Conservation (phyloP, 805 yeast genomes). For the Wickerhamiella domercqiae region DNA sequence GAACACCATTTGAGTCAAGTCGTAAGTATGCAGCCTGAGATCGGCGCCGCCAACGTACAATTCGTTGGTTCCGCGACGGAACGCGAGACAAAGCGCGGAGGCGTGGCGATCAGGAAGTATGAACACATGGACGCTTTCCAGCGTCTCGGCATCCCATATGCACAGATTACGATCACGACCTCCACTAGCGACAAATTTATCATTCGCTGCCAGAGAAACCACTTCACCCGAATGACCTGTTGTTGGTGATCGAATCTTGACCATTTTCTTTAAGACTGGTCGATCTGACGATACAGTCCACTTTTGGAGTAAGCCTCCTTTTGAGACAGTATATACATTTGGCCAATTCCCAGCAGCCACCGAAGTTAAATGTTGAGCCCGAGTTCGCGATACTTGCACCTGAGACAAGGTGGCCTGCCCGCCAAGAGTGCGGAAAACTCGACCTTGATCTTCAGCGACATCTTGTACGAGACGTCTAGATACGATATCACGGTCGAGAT, state of each 20-base stretch:
- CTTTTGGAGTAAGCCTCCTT: constrained; percentile 64
- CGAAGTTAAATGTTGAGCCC: constrained; percentile 18
- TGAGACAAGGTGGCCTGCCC: constrained; percentile 19
- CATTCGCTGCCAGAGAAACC: constrained; percentile 66
- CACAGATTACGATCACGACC: constrained; percentile 69
- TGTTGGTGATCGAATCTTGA: constrained; percentile 29
- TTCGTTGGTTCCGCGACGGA: constrained; percentile 70
- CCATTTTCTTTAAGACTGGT: constrained; percentile 51
- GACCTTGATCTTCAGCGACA: constrained; percentile 81
- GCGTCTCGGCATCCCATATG: constrained; percentile 71
- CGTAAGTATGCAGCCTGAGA: constrained; percentile 73
- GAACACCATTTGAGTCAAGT: constrained; percentile 73
- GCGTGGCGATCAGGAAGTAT: constrained; percentile 62
- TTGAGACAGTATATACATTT: constrained; percentile 58
- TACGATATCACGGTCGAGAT: constrained; percentile 74
- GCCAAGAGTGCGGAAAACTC: constrained; percentile 33
- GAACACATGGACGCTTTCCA: constrained; percentile 61
- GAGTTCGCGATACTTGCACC: constrained; percentile 11
- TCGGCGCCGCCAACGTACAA: constrained; percentile 89
- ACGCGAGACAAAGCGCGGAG: constrained; percentile 53
- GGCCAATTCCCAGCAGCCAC: constrained; percentile 44
- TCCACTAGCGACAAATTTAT: constrained; percentile 80
- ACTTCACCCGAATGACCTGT: constrained; percentile 54
- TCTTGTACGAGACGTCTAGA: constrained; percentile 69
- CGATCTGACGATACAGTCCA: constrained; percentile 41